Percentiles rank a stretch among this genome's conserved stretches.
Conservation (phyloP, 2,329 filamentous ascomycete species). For the Trichoderma atroviride region DNA sequence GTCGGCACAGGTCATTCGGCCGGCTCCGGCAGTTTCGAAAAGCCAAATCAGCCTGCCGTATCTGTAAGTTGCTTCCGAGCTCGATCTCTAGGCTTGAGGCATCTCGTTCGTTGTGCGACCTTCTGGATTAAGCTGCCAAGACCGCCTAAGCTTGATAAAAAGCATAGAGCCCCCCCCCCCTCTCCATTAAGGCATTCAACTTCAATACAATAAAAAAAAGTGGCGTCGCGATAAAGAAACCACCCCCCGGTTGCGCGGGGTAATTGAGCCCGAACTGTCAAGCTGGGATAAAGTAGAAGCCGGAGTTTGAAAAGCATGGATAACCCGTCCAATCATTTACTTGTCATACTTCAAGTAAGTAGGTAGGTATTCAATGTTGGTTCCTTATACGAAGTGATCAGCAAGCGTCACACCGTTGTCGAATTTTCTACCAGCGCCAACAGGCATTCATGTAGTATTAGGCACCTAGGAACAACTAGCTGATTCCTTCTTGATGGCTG, state of each 20-base stretch:
- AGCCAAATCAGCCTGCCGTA: conserved; percentile 21
- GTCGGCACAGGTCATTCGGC: background rate
- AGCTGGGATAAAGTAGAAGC: background rate
- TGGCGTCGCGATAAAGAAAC: background rate
- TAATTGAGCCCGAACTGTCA: background rate
- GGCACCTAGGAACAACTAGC: background rate
- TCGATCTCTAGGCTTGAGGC: background rate
- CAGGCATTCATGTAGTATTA: background rate
- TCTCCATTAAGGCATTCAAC: background rate
- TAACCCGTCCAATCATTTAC: background rate
- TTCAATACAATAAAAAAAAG: background rate
- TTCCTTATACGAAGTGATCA: background rate
- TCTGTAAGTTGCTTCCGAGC: conserved; percentile 20
- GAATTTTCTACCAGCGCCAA: background rate
- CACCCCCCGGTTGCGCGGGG: conserved; percentile 10
- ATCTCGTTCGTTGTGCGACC: background rate
- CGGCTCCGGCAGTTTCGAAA: conserved; percentile 22
- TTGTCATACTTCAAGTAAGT: too few relatives aligned
- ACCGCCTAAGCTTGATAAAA: conserved; percentile 18
- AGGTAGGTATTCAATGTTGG: background rate
- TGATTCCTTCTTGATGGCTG: background rate
- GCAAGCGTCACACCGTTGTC: background rate
- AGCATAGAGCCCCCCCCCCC: background rate
- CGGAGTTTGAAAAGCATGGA: background rate
- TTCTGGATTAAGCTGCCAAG: conserved; percentile 21